These are phyloP conservation scores for Penicillium argentinense DNA, from an alignment of 495 filamentous ascomycete species.

Conservation along the genomic window DNA sequence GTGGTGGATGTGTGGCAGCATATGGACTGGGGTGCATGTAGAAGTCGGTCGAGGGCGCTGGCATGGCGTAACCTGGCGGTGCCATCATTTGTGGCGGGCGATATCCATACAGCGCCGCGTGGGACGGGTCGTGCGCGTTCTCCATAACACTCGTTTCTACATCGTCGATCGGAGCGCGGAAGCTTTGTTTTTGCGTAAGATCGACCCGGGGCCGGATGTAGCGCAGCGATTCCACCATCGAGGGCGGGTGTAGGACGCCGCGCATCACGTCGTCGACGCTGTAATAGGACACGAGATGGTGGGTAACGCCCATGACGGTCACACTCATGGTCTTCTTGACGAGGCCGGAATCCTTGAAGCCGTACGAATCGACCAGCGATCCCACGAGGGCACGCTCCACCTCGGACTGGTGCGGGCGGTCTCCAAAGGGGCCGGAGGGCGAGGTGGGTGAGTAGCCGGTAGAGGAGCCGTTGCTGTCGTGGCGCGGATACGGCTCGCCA, in stretches of 20 bases:
- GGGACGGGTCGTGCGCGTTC: conserved; percentile 37
- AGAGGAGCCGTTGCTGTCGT: conserved; percentile 38
- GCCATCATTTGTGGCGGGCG: conserved; percentile 41
- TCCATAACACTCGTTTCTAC: conserved; percentile 46
- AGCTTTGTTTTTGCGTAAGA: conserved; percentile 66
- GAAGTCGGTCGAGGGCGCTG: conserved; percentile 36
- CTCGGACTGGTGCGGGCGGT: conserved; percentile 48
- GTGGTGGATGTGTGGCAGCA: conserved; percentile 38
- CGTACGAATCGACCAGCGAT: conserved; percentile 82
- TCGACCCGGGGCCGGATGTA: conserved; percentile 57
- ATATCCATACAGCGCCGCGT: conserved; percentile 41
- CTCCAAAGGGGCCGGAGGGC: conserved; percentile 35
- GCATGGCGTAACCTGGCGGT: conserved; percentile 37
- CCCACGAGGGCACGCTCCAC: conserved; percentile 71
- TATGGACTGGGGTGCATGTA: conserved; percentile 39
- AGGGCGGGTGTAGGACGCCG: conserved; percentile 58
- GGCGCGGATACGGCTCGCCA: conserved; percentile 55
- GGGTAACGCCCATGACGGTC: conserved; percentile 62
- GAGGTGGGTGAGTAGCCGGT: conserved; percentile 44
- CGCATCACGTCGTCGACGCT: conserved; percentile 70
- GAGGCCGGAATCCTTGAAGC: conserved; percentile 79
- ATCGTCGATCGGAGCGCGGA: conserved; percentile 68
- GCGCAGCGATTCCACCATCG: conserved; percentile 54
- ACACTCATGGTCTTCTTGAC: conserved; percentile 93
- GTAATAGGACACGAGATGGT: conserved; percentile 90